Evolutionary conservation across 179 eudicot genomes (phyloP), one percentile per base, ranked within the genome.

Genomic region (Sideroxylon spinosum): DNA sequence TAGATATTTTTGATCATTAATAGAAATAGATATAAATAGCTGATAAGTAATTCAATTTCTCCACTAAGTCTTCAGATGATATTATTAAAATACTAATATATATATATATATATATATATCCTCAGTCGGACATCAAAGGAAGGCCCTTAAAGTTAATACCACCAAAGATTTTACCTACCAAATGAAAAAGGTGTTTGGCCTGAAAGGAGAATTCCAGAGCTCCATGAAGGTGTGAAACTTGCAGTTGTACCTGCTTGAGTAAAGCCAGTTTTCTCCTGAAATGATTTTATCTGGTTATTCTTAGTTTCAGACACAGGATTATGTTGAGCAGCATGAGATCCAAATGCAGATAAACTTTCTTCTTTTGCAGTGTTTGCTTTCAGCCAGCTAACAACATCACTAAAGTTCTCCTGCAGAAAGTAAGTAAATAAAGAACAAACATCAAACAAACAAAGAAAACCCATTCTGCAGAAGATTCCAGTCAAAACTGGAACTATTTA

Each of bases 341-440:
- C 86, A 73, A 77, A 68, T 26, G 71, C 80, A 81, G 87, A 79
- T 49, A 68, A 50, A 78, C 75, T 82, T 37, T 85, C 93, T 28
- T 85, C 92, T 70, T 77, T 85, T 56, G 78, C 82, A 73, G 85
- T 77, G 80, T 90, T 88, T 70, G 88, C 85, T 85, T 86, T 89
- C 48, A 95, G 86, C 99, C 99, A 93, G 71, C 82, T 88, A 44
- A 95, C 95, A 78, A 95, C 89, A 78, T 93, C 99, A 78, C 88
- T 86, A 80, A 89, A 95, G 67, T 91, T 91, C 14, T 85, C 98
- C 97, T 93, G 90, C 70, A 50, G 76, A 77, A 71, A 76, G 67
- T 59, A 57, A 55, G 65, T 7, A 6, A 7, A 32, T 26, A 12
- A 12, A 57, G n/a, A 28, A 28, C 4, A 67, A 10, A 6, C 3